Base-by-base conservation (phyloP, 176 grass and related monocot species). In the Aegilops bicornis region DNA sequence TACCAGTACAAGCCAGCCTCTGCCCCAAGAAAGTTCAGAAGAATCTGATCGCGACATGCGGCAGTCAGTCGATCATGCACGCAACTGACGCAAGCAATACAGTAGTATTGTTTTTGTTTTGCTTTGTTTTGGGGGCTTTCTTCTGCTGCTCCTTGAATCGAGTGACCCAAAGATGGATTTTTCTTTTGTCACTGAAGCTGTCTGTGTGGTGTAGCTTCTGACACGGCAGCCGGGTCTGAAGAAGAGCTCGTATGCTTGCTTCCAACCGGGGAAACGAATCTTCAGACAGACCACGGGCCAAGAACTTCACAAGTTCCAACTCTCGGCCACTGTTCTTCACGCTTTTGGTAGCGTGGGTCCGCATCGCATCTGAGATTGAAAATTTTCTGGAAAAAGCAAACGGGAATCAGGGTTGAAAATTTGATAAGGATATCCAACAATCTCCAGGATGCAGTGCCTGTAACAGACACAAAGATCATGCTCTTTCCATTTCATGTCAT, bases 191-290 rank as follows among this genome's bases (percentile, higher is more conserved):
- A 76, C 12, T 76, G 16, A 59, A 69, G 82, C 76, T 66, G 69
- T 67, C 43, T 19, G 54, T 74, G 68, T 12, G 27, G 37, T 32
- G 81, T 16, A 11, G 31, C 27, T 58, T 23, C 37, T 66, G 33
- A 69, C 31, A 83, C 61, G 32, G 69, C 86, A 54, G 19, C 37
- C 47, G 47, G 47, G 14, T 1, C 47, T 50, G 47, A 50, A 50
- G 47, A 50, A 50, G 47, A 12, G 10, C 45, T 17, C 58, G 73
- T 62, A 88, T 70, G 39, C 75, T 79, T 71, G 39, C 87, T 88
- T 84, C 75, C 77, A 33, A 6, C 58, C 32, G 27, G 73, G 69
- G 43, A 43, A 61, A 85, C 16, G 82, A 59, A 81, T 76, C 40
- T n/a, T 72, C 65, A 25, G 54, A 54, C 64, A 24, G 47, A 54